Evolutionary conservation across 2,329 filamentous ascomycete genomes (phyloP), one percentile per base, ranked within the genome.

Genomic region (Exophiala bonariae): DNA sequence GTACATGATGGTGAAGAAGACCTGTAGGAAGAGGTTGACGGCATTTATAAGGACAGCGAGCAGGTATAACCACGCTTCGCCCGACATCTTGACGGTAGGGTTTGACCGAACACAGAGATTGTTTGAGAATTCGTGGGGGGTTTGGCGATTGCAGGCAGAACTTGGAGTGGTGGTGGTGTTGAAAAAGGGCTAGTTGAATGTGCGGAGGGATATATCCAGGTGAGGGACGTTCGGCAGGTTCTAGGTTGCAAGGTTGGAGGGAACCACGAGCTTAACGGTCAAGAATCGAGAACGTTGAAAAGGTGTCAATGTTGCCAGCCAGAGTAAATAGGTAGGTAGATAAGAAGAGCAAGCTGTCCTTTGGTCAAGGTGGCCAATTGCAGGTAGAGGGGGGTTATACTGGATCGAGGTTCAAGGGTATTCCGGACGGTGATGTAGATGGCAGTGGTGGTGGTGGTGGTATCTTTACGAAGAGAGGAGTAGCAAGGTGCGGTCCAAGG

Each of bases 1-100:
- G 77, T 97, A 99, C 95, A 99, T 99, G 68, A 99, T 99, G 49
- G 93, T 99, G 78, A 99, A 99, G 82, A 99, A 99, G 63, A 99
- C 93, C 78, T 99, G 95, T 49, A 99, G 81, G 75, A 99, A 99
- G 66, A 99, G 82, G 80, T 99, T 99, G 83, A 99, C 91, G 77
- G 93, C 93, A 78, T 99, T 99, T 79, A 99, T 95, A 70, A 99
- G 82, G 73, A 99, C 95, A 75, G 92, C 86, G 74, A 99, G 81
- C 64, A 99, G 85, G 78, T 95, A 99, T 70, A 99, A 79, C 93
- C 93, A 96, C 71, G 91, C 91, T 82, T 96, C 91, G 73, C 91
- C 91, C 66, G 91, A 96, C 91, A 96, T 96, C 67, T 69, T 83
- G 71, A 61, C 50, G 41, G 56, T 32, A 26, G 6, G 23, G 6